Evolutionary conservation across 2,329 filamentous ascomycete genomes (phyloP), one percentile per base, ranked within the genome.

Genomic region (Sphaerulina populicola): DNA sequence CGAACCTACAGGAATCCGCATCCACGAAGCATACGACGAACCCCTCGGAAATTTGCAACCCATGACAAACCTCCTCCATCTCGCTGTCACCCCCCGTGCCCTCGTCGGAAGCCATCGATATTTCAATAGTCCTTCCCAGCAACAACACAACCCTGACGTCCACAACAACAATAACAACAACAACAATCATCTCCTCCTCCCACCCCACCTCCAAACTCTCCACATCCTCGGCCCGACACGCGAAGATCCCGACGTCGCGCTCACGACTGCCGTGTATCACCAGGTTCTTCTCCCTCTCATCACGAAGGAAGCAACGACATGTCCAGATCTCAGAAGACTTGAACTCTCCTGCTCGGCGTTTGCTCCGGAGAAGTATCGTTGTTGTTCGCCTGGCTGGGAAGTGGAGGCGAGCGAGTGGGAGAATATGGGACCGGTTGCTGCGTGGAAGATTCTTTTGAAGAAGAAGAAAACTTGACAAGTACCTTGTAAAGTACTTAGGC

Each of bases 11-110:
- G 38, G 21, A 11, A 36, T 18, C 30, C n/a, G 33, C 14, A 35
- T 27, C 8, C 35, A 35, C 21, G 51, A 53, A 47, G 51, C 47
- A 30, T n/a, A 21, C 6, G 47, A 49, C 15, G 35, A 44, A 4
- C 37, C 46, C 10, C 36, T 53, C 5, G 47, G 51, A 21, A 38
- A 37, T 15, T 9, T 53, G 7, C 11, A 46, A 9, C n/a, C 33
- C 3, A 46, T 53, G 42, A 23, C 27, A 6, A 37, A 37, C 6
- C 44, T 53, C 11, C 23, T 27, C 5, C 9, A 33, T 12, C 40
- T 53, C 7, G 21, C 46, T 5, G 51, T 47, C 1, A 53, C 51
- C 3, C 42, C 51, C 33, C 41, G 37, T 8, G 51, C 51, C 12
- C 23, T 53, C 8, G 30, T 53, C 9, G 51, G 51, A 11, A 36